These are phyloP conservation scores for Daldinia caldariorum DNA, from an alignment of 495 filamentous ascomycete species.

Conservation along the genomic window DNA sequence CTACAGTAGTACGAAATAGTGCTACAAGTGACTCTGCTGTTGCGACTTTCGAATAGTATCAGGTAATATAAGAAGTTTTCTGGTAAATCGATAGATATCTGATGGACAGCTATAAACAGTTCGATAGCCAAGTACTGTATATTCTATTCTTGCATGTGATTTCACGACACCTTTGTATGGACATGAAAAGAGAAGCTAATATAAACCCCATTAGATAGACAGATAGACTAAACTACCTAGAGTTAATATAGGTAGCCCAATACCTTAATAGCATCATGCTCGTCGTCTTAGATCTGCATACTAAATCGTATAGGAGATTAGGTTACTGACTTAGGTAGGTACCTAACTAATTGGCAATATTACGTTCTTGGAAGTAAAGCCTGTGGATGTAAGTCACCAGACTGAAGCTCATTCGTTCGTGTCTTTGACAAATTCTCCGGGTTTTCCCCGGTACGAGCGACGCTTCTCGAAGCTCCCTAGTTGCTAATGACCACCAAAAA, in stretches of 20 bases:
- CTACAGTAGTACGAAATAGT: too few species aligned
- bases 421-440: slow-evolving; percentile 3
- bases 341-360: slow-evolving; percentile 1
- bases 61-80: too few species aligned
- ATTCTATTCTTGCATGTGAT: background rate
- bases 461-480: slow-evolving; percentile 14
- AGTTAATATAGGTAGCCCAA: background rate
- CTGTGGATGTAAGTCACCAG: background rate
- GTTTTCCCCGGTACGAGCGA: slow-evolving; percentile 15
- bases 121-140: background rate
- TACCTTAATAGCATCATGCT: slow-evolving; percentile 5
- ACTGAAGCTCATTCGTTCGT: background rate
- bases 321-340: background rate
- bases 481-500: background rate
- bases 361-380: slow-evolving; percentile 14
- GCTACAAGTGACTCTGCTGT: too few species aligned
- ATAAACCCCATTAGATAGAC: background rate
- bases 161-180: too few species aligned
- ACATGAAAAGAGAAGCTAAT: background rate
- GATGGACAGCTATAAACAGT: background rate
- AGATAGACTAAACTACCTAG: background rate
- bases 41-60: too few species aligned
- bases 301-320: background rate
- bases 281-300: background rate
- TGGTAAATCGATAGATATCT: background rate